Evolutionary conservation across 129 eudicot species (phyloP), one percentile per base, ranked within the genome.

Genomic region (Saussurea involucrata): DNA sequence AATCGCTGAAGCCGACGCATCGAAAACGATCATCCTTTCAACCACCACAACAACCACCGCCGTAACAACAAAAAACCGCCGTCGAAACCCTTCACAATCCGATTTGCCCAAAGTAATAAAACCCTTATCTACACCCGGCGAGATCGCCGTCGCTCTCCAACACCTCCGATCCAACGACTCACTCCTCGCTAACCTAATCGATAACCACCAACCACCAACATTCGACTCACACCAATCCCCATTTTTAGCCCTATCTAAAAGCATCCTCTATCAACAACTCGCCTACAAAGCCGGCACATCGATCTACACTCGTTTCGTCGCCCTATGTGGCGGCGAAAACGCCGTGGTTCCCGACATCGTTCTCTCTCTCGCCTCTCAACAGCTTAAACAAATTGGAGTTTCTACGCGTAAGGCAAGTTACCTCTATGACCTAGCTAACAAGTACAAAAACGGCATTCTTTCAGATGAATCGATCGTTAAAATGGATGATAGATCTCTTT

Each of bases 401-500:
- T 95, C 99, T 0, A 91, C 87, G 8, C 83, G 99, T 4, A 95
- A 95, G 32, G 87, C 97, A 3, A 95, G 91, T 68, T 95, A 95
- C 61, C 80, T 95, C 1, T 87, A 86, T 71, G 97, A 95, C 55
- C 71, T 95, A 1, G 88, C 97, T 1, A 92, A 87, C 65, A 95
- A 95, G 90, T 95, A 92, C 21, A 79, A 79, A 27, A 81, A 74
- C 1, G 99, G 97, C 63, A 89, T 95, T 6, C 40, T 95, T 31
- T 86, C 97, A 0, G 99, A 95, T 53, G 88, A 86, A 0, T 64
- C 83, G 1, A 84, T 95, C 0, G 90, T 95, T 0, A 91, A 83
- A 33, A 89, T 95, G 99, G 99, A 95, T 32, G 99, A 92, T 81
- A 86, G 89, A 87, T 87, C 94, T 0, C 68, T 95, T 66, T 95